Percentiles rank a stretch among this genome's conserved stretches.
phyloP scores from a whole-genome alignment of 2,329 filamentous ascomycete genomes.

The Fusarium sarcochroum region DNA sequence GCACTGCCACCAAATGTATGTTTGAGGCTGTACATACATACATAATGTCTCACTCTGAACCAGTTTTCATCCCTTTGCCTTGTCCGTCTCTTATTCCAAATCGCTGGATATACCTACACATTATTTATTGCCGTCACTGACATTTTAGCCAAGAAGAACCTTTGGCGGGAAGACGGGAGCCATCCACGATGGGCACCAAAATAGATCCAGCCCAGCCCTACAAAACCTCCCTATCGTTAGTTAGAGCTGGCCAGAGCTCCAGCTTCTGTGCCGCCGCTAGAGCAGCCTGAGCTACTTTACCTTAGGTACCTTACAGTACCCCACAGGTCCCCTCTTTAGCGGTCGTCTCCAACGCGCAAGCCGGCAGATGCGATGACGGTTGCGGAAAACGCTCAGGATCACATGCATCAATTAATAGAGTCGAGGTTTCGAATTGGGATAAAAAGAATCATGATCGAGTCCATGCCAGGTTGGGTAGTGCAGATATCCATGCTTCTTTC shows the following conservation, averaged over 20 bases:
- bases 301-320: conserved; percentile 18
- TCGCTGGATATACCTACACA: too few relatives aligned
- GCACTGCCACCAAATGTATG: conserved; percentile 1
- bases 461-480: neutral
- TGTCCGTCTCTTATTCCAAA: neutral
- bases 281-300: neutral
- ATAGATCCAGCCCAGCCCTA: neutral
- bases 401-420: conserved; percentile 26
- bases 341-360: conserved; percentile 11
- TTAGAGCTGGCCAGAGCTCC: conserved; percentile 7
- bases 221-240: neutral
- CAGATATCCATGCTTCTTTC: neutral
- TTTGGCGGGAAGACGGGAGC: neutral
- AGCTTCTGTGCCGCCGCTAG: conserved; percentile 5
- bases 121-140: too few relatives aligned
- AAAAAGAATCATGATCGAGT: neutral
- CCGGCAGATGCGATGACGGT: neutral
- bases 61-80: neutral
- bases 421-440: neutral
- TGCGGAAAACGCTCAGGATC: conserved; percentile 2
- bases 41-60: neutral
- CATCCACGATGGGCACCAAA: neutral
- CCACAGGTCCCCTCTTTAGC: conserved; percentile 36
- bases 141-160: neutral
- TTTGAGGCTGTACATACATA: conserved; percentile 3